Evolutionary conservation across 805 yeast genomes (phyloP), one percentile per base, ranked within the genome.

Genomic region (Metschnikowia kofuensis): DNA sequence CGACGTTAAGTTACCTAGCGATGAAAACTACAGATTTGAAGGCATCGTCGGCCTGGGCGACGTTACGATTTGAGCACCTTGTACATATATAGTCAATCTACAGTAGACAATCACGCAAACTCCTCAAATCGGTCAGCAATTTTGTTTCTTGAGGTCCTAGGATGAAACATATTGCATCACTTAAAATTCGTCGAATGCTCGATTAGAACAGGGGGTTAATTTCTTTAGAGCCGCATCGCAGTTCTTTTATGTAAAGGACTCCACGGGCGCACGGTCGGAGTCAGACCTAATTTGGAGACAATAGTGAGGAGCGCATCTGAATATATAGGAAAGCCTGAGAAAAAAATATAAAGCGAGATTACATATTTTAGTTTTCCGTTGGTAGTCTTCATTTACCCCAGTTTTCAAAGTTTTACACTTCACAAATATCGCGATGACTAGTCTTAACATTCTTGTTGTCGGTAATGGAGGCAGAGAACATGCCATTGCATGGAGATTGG

Each of bases 401-500:
- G 28, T n/a, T 7, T 11, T 11, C 11, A 4, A 21, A 37, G 29
- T 1, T 37, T 16, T 21, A 8, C 32, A 30, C 32, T 7, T 35
- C 15, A 11, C 12, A 35, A 29, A 14, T 15, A 14, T 15, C 41
- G 29, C 44, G 39, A 55, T 57, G 59, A 27, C 59, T 39, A 45
- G 49, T 43, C 49, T 56, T 40, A 54, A 53, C 50, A 45, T 94
- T 57, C 82, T 94, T 53, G 84, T 94, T 56, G 79, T 94, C 58
- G 99, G 99, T 62, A 89, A 87, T 72, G 99, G 99, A 66, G 99
- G 99, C 58, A 90, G 99, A 76, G 99, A 94, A 71, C 97, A 94
- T 67, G 98, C 98, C 46, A 78, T 94, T 52, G 87, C 89, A 13
- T 91, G 97, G 97, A 88, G 86, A 64, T 78, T 94, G 55, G 72